Conservation (phyloP, 352 stramenopile genomes). For the Halophytophthora batemanensis region DNA sequence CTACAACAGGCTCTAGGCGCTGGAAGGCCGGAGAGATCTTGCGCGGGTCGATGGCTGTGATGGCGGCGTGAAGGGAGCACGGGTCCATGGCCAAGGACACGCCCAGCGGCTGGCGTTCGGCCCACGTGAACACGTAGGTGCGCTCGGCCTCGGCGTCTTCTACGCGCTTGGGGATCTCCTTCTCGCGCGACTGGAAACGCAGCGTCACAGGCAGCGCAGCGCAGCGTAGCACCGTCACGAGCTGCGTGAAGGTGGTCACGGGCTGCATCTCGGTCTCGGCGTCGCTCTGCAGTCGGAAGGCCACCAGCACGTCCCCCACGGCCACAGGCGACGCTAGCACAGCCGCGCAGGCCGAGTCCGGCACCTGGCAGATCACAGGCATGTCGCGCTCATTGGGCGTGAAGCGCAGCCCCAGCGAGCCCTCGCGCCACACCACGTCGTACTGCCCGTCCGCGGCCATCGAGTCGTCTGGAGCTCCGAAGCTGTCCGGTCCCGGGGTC, state of each 20-base stretch:
- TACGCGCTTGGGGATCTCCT: constrained; percentile 36
- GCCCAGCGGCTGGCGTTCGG: constrained; percentile 41
- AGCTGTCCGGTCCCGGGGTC: too few relatives aligned
- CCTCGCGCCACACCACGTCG: constrained; percentile 60
- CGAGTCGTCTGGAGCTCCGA: not conserved
- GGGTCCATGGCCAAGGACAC: constrained; percentile 80
- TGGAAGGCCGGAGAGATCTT: constrained; percentile 62
- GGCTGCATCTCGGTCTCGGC: constrained; percentile 28
- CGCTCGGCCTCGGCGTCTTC: constrained; percentile 33
- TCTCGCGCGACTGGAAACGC: constrained; percentile 57
- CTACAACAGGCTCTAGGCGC: constrained; percentile 44
- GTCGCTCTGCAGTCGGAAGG: constrained; percentile 39
- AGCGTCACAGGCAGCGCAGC: constrained; percentile 57
- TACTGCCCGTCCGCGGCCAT: constrained; percentile 21
- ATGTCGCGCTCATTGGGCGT: constrained; percentile 64
- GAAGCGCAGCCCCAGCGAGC: constrained; percentile 63
- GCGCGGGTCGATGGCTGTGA: constrained; percentile 56
- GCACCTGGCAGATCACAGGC: constrained; percentile 73
- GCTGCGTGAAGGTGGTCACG: constrained; percentile 41
- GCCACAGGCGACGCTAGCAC: constrained; percentile 47
- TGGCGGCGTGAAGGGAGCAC: constrained; percentile 62
- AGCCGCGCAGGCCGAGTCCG: constrained; percentile 35
- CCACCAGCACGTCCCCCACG: constrained; percentile 64
- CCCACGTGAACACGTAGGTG: constrained; percentile 62
- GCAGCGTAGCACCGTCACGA: constrained; percentile 50